Base-by-base conservation (phyloP, 1,284 basidiomycete genomes). In the Acaromyces ingoldii region DNA sequence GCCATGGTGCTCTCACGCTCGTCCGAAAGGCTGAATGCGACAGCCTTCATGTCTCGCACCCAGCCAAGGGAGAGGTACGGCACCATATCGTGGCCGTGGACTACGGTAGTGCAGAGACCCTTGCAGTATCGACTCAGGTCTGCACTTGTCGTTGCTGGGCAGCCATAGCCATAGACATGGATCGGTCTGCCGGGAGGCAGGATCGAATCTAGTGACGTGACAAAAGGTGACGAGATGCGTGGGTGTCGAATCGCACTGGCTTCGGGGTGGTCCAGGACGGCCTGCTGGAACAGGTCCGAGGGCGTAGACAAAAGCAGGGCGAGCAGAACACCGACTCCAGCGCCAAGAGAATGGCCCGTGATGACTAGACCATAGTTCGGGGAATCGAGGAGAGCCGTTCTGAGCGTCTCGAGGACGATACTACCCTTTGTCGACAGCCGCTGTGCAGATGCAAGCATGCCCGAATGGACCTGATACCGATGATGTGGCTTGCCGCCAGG, bases 341-440 rank as follows among this genome's bases (percentile, higher is more conserved):
- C 80, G 1, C 80, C 80, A 6, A 81, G 74, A 28, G 77, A 78
- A 60, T 78, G 78, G 6, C 80, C 80, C 22, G 76, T 76, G 13
- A 80, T 60, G 17, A 80, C 78, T 0, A 81, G 70, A 0, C 80
- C 80, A 46, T 81, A 81, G 2, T 66, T 65, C 2, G 79, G 78
- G 45, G 77, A 74, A 40, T 73, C 57, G 13, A 66, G 60, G 6
- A 81, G 61, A 0, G 79, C 79, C 4, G 74, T 59, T 3, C 67
- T 60, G 7, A 81, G 65, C 25, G 76, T 78, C 53, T 78, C 72
- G 63, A 79, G 78, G 0, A 81, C 78, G 0, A 75, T 78, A 24
- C 76, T 77, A 15, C 70, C 68, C 51, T 72, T 71, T 19, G 65
- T 67, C 30, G 74, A 75, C 21, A 81, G 67, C 31, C 74, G 66